Evolutionary conservation across 2,329 filamentous ascomycete species (phyloP), one percentile per base, ranked within the genome.

Genomic region (Chaetothyriales sp.): DNA sequence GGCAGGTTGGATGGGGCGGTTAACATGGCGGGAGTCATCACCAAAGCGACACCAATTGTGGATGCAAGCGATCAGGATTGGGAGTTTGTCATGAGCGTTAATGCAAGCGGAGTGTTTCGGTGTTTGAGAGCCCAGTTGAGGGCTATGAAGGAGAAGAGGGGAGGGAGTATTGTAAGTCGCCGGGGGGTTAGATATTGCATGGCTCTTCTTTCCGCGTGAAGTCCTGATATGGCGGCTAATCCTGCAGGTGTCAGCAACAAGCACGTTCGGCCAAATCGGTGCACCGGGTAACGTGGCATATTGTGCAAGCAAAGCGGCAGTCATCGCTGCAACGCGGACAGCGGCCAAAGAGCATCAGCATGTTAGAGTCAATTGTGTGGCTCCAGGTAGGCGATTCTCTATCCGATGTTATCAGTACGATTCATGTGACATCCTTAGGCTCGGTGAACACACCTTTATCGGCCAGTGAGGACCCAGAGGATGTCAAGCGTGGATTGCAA

Each of bases 71-170:
- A 72, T 18, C 64, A 69, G 0, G 65, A 70, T 19, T 76, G 70
- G 70, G 66, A 70, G 43, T 62, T 62, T 25, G 62, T 71, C 15
- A 60, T 76, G 50, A 58, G 61, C 1, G 69, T 76, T 8, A 77
- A 77, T 57, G 53, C 70, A 6, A 67, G 61, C 6, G 75, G 77
- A 4, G 62, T 73, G 25, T 73, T 77, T 63, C 71, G 75, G 48
- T 77, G 73, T 53, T 54, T 80, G 53, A 64, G 73, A 15, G 71
- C 73, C n/a, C 61, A 79, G 58, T 53, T 79, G 9, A 65, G 62
- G 13, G 66, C 68, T 19, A 70, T 77, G 51, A 50, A 44, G 15
- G 37, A 47, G 9, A 47, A 46, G 9, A 47, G 44, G 22, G 22
- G 22, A 25, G 22, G 22, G 22, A 25, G 22, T 6, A 25, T 9